Conservation (phyloP, 1,284 basidiomycete genomes). For the Trichosporon sp. region DNA sequence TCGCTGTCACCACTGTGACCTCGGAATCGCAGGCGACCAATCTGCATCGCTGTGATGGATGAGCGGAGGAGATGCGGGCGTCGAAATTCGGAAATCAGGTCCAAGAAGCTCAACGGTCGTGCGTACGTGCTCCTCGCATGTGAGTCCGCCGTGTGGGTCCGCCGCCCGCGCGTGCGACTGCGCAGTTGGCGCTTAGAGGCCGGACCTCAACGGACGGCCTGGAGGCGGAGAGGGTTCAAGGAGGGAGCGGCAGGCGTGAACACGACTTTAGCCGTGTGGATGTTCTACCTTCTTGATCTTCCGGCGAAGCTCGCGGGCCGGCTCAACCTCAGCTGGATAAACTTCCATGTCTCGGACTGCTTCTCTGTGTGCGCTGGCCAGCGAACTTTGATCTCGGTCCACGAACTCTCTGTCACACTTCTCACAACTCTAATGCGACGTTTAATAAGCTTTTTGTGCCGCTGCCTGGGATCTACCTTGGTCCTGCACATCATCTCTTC, state of each 20-base stretch:
- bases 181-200: not conserved
- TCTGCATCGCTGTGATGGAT: too few species aligned
- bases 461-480: too few species aligned
- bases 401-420: not conserved
- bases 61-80: not conserved
- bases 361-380: not conserved
- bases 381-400: not conserved
- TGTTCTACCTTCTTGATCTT: not conserved
- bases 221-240: not conserved
- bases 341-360: not conserved
- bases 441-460: not conserved
- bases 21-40: not conserved
- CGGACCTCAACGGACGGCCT: not conserved
- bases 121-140: not conserved
- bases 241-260: not conserved
- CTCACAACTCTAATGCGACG: not conserved
- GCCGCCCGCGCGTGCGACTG: not conserved
- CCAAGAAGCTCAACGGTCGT: not conserved
- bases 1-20: not conserved
- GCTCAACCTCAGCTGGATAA: not conserved
- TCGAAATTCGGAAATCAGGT: not conserved
- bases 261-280: not conserved
- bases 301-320: not conserved
- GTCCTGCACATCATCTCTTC: too few species aligned
- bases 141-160: too few species aligned